phyloP scores from a whole-genome alignment of 164 flowering plant genomes.

The Stephania yunnanensis region DNA sequence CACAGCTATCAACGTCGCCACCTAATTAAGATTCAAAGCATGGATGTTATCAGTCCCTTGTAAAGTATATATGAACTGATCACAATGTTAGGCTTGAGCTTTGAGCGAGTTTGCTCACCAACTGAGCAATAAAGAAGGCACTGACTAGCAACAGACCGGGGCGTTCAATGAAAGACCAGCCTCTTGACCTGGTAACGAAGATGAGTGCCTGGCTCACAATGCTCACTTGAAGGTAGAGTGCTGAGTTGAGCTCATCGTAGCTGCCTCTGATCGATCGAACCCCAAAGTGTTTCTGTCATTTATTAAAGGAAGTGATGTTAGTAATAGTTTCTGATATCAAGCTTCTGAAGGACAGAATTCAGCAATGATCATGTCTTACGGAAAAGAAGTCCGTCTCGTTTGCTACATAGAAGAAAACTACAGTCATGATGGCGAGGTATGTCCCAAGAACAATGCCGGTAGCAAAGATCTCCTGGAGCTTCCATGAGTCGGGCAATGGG shows the following conservation, averaged over 20 bases:
- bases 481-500: slow-evolving; percentile 86
- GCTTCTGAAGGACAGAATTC: background rate
- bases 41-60: background rate
- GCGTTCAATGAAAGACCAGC: slow-evolving; percentile 81
- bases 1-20: slow-evolving; percentile 63
- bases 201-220: slow-evolving; percentile 87
- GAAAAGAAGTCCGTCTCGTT: slow-evolving; percentile 55
- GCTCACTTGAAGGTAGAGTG: slow-evolving; percentile 84
- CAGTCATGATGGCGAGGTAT: slow-evolving; percentile 61
- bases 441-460: slow-evolving; percentile 69
- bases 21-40: slow-evolving; percentile 18
- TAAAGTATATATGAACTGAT: background rate
- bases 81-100: background rate
- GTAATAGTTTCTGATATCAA: background rate
- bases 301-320: background rate
- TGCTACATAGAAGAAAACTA: slow-evolving; percentile 53
- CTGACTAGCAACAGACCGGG: slow-evolving; percentile 60
- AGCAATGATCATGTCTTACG: slow-evolving; percentile 29
- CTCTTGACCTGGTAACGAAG: slow-evolving; percentile 78
- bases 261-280: slow-evolving; percentile 37
- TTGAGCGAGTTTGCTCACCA: slow-evolving; percentile 32
- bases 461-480: slow-evolving; percentile 67
- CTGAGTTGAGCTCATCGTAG: slow-evolving; percentile 48
- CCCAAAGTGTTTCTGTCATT: slow-evolving; percentile 42
- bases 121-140: slow-evolving; percentile 68